Evolutionary conservation across 1,284 basidiomycete genomes (phyloP).

Genomic region (Cutaneotrichosporon curvatum): DNA sequence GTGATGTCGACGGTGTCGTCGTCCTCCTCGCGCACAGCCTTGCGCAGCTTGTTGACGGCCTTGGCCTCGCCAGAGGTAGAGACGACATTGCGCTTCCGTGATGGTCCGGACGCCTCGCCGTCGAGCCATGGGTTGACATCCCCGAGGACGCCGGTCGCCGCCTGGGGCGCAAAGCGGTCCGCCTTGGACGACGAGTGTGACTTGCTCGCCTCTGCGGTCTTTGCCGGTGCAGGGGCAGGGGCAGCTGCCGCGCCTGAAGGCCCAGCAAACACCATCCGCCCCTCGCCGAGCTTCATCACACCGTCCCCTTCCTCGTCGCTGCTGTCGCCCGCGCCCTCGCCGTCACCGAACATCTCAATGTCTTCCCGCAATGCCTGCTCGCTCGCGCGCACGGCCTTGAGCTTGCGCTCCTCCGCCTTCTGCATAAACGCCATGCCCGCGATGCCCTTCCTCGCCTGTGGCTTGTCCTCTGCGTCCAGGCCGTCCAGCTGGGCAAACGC

Average conservation of each 20-base stretch:
- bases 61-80: slow-evolving; percentile 57
- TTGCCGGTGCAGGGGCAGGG: not conserved
- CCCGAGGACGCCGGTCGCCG: slow-evolving; percentile 10
- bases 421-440: slow-evolving; percentile 96
- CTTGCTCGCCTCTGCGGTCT: not conserved
- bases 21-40: slow-evolving; percentile 53
- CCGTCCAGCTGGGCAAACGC: slow-evolving; percentile 67
- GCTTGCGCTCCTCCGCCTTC: slow-evolving; percentile 67
- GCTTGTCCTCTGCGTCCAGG: slow-evolving; percentile 48
- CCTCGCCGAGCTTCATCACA: slow-evolving; percentile 45
- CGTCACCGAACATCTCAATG: slow-evolving; percentile 50
- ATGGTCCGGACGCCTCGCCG: slow-evolving; percentile 41
- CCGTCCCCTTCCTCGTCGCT: slow-evolving; percentile 48
- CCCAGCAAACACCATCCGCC: slow-evolving; percentile 50
- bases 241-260: slow-evolving; percentile 7
- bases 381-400: slow-evolving; percentile 54
- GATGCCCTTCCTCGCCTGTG: slow-evolving; percentile 51
- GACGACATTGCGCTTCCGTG: slow-evolving; percentile 66
- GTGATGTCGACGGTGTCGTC: slow-evolving; percentile 68
- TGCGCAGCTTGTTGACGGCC: slow-evolving; percentile 64
- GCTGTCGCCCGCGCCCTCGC: slow-evolving; percentile 47
- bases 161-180: not conserved
- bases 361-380: slow-evolving; percentile 66
- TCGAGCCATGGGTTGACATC: slow-evolving; percentile 66
- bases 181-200: not conserved